phyloP scores from a whole-genome alignment of 805 yeast species.

The Nakazawaea pomicola region DNA sequence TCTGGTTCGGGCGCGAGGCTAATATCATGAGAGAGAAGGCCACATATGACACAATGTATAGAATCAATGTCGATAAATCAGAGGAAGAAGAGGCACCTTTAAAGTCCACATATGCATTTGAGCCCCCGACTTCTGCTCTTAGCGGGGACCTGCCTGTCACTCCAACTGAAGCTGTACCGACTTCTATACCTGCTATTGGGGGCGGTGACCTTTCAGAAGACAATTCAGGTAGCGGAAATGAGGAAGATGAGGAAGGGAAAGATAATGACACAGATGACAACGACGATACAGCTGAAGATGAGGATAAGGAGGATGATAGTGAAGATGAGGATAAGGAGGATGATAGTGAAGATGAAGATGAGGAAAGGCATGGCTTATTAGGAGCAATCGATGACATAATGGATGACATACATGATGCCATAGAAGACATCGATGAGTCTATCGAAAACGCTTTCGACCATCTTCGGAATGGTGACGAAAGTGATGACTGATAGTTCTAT shows the following conservation, averaged over 20 bases:
- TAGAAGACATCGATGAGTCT: constrained; percentile 13
- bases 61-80: not conserved
- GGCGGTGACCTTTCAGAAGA: no score
- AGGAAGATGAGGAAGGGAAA: constrained; percentile 1
- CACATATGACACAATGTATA: constrained; percentile 38
- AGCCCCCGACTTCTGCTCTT: constrained; percentile 1
- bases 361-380: constrained; percentile 1
- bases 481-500: not conserved
- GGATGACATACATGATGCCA: constrained; percentile 12
- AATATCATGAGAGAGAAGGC: constrained; percentile 40
- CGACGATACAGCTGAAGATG: constrained; percentile 17
- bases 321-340: constrained; percentile 11
- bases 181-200: no score
- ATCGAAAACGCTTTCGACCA: constrained; percentile 10
- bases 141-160: not conserved
- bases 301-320: constrained; percentile 15
- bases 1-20: constrained; percentile 37
- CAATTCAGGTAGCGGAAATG: not conserved
- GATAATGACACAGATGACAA: constrained; percentile 16
- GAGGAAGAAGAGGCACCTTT: not conserved
- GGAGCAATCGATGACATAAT: constrained; percentile 11
- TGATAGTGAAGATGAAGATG: constrained; percentile 7
- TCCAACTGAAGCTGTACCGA: not conserved
- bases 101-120: not conserved
- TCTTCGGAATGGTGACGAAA: not conserved